These are phyloP conservation scores for Fusarium bulbicola DNA, from an alignment of 2,329 filamentous ascomycete species.

Conservation along the genomic window DNA sequence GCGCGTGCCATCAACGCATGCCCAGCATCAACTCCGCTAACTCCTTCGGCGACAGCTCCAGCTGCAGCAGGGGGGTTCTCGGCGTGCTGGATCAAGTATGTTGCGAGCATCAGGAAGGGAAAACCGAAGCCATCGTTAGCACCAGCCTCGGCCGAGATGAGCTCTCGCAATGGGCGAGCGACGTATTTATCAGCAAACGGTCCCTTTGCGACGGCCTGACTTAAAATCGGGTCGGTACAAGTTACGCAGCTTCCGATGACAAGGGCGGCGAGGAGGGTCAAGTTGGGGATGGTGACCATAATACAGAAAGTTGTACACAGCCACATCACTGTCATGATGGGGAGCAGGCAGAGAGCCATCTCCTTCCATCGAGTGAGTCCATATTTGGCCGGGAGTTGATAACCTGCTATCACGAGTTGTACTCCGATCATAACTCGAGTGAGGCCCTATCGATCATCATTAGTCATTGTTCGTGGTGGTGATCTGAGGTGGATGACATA, in stretches of 20 bases:
- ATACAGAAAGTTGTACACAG: too few relatives aligned
- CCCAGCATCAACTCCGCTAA: neutral
- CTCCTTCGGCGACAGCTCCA: neutral
- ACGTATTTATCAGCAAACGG: slow-evolving; percentile 67
- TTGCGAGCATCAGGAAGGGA: slow-evolving; percentile 61
- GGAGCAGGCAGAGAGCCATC: too few relatives aligned
- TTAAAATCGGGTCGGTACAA: slow-evolving; percentile 54
- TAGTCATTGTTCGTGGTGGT: too few relatives aligned
- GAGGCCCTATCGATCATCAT: too few relatives aligned
- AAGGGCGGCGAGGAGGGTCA: slow-evolving; percentile 62
- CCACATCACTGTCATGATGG: too few relatives aligned
- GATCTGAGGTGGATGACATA: too few relatives aligned
- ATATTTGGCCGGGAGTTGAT: too few relatives aligned
- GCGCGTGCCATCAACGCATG: neutral
- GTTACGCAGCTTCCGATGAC: slow-evolving; percentile 70
- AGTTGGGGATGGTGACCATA: slow-evolving; percentile 62
- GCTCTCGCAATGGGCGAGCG: slow-evolving; percentile 63
- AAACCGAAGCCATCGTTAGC: slow-evolving; percentile 71
- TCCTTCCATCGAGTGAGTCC: too few relatives aligned
- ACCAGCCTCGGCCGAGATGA: slow-evolving; percentile 71
- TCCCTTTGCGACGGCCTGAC: slow-evolving; percentile 38
- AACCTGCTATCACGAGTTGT: too few relatives aligned
- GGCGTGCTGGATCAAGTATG: slow-evolving; percentile 14
- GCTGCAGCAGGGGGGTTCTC: slow-evolving; percentile 39
- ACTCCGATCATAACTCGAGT: too few relatives aligned